These are phyloP conservation scores for Penicillium sp. DNA, from an alignment of 2,329 filamentous ascomycete genomes.

Conservation along the genomic window DNA sequence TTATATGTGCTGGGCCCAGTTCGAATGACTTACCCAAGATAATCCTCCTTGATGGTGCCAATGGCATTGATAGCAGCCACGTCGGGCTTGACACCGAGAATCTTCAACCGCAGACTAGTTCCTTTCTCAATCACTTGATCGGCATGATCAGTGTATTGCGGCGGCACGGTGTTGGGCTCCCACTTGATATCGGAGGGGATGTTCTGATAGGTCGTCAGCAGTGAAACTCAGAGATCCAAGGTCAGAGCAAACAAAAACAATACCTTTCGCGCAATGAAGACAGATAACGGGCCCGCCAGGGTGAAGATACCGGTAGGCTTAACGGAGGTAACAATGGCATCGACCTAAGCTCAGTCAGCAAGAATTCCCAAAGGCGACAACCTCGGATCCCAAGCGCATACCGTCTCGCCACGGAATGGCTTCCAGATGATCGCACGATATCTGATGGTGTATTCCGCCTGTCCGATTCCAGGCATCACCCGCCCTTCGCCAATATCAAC, in stretches of 20 bases:
- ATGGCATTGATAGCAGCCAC: conserved; percentile 96
- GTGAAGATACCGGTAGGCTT: conserved; percentile 82
- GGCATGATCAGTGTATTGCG: conserved; percentile 91
- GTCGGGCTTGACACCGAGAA: conserved; percentile 89
- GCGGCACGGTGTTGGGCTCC: conserved; percentile 93
- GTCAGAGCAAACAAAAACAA: conserved; percentile 29
- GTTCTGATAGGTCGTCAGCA: conserved; percentile 33
- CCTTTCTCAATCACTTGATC: conserved; percentile 92
- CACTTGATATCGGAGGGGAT: conserved; percentile 91
- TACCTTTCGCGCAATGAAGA: conserved; percentile 67
- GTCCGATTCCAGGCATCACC: conserved; percentile 84
- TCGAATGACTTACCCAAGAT: conserved; percentile 43
- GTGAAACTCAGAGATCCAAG: background rate
- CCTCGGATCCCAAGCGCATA: conserved; percentile 49
- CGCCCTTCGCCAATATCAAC: conserved; percentile 92
- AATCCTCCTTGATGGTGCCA: conserved; percentile 85
- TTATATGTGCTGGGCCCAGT: background rate
- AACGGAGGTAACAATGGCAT: conserved; percentile 88
- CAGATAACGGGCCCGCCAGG: conserved; percentile 48
- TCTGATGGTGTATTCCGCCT: conserved; percentile 90
- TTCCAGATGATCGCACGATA: conserved; percentile 97
- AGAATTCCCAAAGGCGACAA: conserved; percentile 12
- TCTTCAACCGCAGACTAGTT: conserved; percentile 88
- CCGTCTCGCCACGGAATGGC: conserved; percentile 96
- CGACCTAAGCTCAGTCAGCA: conserved; percentile 61